A percentile compares a stretch with the other conserved stretches of the same genome.
Conservation (phyloP, 2,329 filamentous ascomycete species). For the Aciculosporium take region DNA sequence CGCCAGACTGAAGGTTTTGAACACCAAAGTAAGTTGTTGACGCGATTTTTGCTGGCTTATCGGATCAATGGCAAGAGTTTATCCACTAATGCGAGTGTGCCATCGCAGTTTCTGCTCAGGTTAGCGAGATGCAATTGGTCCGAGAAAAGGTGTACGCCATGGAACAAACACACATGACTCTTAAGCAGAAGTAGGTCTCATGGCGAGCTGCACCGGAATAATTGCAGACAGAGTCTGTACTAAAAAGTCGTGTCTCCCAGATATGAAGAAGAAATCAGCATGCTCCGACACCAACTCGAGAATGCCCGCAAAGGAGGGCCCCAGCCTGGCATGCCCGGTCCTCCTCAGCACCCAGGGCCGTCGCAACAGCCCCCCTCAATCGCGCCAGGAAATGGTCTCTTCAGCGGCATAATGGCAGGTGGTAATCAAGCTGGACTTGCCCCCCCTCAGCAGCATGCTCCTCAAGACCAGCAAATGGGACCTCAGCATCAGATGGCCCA, state of each 20-base stretch:
- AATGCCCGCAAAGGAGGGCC: slow-evolving; percentile 51
- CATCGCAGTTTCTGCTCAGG: slow-evolving; percentile 64
- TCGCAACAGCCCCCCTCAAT: slow-evolving; percentile 79
- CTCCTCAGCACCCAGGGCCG: slow-evolving; percentile 61
- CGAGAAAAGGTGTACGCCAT: slow-evolving; percentile 85
- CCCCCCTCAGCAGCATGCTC: slow-evolving; percentile 51
- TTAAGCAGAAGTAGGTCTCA: slow-evolving; percentile 73
- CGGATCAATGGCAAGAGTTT: background rate
- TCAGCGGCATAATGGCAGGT: slow-evolving; percentile 91
- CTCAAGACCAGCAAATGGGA: slow-evolving; percentile 46
- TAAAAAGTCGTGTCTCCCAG: slow-evolving; percentile 31
- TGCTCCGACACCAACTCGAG: slow-evolving; percentile 77
- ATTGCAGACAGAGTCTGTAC: slow-evolving; percentile 1
- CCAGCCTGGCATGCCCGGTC: slow-evolving; percentile 47
- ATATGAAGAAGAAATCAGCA: slow-evolving; percentile 82
- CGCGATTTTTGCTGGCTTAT: background rate
- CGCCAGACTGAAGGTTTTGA: slow-evolving; percentile 78
- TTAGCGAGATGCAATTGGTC: slow-evolving; percentile 90
- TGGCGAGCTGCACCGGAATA: background rate
- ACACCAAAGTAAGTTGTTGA: slow-evolving; percentile 61
- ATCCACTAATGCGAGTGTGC: background rate
- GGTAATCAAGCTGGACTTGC: slow-evolving; percentile 71
- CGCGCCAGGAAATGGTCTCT: slow-evolving; percentile 81
- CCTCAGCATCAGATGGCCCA: slow-evolving; percentile 49
- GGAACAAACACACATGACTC: slow-evolving; percentile 73